phyloP scores from a whole-genome alignment of 2,329 filamentous ascomycete genomes.

The Botrytis elliptica region DNA sequence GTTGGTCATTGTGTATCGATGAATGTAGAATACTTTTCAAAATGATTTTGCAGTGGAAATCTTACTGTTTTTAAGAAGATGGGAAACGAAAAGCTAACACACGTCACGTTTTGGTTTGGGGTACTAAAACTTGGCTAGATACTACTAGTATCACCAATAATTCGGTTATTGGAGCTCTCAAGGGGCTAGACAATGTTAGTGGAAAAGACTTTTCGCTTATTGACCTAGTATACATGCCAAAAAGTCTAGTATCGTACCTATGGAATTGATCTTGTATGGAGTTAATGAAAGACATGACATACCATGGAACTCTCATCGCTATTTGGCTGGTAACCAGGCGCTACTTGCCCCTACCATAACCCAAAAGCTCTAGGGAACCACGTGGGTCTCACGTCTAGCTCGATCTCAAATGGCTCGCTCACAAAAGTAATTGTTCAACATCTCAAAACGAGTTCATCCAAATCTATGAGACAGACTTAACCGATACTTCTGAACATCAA shows the following conservation, averaged over 20 bases:
- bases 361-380: neutral
- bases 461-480: neutral
- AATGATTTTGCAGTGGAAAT: neutral
- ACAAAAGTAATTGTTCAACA: neutral
- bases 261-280: neutral
- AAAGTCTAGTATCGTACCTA: neutral
- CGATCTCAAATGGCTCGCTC: neutral
- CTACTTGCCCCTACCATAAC: neutral
- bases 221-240: neutral
- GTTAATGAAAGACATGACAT: neutral
- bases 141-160: neutral
- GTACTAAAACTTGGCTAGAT: neutral
- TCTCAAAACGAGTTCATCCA: neutral
- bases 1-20: neutral
- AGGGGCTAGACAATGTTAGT: neutral
- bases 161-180: neutral
- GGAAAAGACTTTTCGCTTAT: neutral
- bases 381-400: neutral
- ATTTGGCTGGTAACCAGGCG: too few relatives aligned
- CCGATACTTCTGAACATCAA: neutral
- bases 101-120: neutral
- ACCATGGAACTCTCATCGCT: accelerated
- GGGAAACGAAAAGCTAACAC: neutral
- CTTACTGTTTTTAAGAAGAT: neutral
- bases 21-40: neutral